Percentiles rank a stretch among this genome's conserved stretches.
phyloP scores from a whole-genome alignment of 805 yeast species.

The Sugiyamaella floridensis region DNA sequence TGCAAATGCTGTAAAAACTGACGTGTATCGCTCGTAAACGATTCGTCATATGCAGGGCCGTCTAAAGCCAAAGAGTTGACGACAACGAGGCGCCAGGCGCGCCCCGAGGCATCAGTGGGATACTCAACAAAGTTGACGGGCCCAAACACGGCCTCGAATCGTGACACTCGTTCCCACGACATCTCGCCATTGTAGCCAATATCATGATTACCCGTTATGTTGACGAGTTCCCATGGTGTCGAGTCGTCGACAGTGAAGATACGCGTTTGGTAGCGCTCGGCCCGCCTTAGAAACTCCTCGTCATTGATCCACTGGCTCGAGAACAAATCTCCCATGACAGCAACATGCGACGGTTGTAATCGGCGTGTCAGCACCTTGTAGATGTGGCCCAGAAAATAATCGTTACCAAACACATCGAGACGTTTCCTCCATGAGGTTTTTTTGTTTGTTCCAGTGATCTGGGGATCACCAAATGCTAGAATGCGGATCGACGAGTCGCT shows the following conservation, averaged over 20 bases:
- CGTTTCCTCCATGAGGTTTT: slow-evolving; percentile 63
- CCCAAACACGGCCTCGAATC: slow-evolving; percentile 73
- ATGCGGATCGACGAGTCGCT: slow-evolving; percentile 45
- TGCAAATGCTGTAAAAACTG: slow-evolving; percentile 59
- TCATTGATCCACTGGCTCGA: slow-evolving; percentile 94
- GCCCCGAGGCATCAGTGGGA: slow-evolving; percentile 46
- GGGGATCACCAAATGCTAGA: slow-evolving; percentile 93
- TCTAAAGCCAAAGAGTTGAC: slow-evolving; percentile 77
- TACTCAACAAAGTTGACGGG: slow-evolving; percentile 77
- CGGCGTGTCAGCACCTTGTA: slow-evolving; percentile 57
- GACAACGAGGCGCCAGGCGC: slow-evolving; percentile 72
- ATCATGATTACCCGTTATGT: slow-evolving; percentile 92
- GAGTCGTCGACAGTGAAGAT: slow-evolving; percentile 25
- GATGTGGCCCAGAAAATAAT: slow-evolving; percentile 79
- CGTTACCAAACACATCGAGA: slow-evolving; percentile 85
- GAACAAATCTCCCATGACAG: slow-evolving; percentile 87
- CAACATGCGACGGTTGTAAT: slow-evolving; percentile 69
- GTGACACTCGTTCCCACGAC: slow-evolving; percentile 79
- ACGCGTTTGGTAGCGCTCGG: slow-evolving; percentile 44
- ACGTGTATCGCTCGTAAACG: slow-evolving; percentile 61
- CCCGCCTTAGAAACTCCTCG: slow-evolving; percentile 75
- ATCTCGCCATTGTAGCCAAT: slow-evolving; percentile 94
- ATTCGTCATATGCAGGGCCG: slow-evolving; percentile 77
- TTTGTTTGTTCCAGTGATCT: slow-evolving; percentile 83
- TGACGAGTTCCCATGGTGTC: slow-evolving; percentile 42